These are phyloP conservation scores for Ascochyta pisi DNA, from an alignment of 2,329 filamentous ascomycete species.

Conservation along the genomic window DNA sequence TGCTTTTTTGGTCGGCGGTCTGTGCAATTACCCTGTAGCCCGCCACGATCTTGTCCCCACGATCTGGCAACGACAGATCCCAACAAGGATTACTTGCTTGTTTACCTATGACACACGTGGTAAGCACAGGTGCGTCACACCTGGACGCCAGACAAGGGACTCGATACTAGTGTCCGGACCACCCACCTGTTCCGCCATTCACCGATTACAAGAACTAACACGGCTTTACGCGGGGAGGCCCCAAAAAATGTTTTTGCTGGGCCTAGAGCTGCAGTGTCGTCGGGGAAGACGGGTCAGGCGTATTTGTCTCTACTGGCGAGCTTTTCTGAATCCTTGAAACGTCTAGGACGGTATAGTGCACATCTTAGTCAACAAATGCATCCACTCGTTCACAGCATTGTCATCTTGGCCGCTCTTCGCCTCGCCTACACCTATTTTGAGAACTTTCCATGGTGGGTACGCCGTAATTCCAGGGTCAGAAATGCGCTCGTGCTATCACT, in stretches of 20 bases:
- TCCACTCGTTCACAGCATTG: constrained; percentile 8
- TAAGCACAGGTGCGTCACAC: constrained; percentile 6
- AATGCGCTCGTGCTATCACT: constrained; percentile 4
- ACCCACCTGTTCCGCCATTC: constrained; percentile 11
- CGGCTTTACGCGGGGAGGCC: neutral
- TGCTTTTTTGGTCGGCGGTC: constrained; percentile 19
- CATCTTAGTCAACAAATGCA: constrained; percentile 3
- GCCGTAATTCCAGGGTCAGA: neutral
- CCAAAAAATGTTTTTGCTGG: constrained; percentile 18
- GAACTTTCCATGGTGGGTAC: neutral
- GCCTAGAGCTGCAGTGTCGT: constrained; percentile 16
- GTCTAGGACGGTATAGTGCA: constrained; percentile 10
- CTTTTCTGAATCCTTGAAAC: constrained; percentile 3
- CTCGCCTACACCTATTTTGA: constrained; percentile 10
- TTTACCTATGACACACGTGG: constrained; percentile 21
- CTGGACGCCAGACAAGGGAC: constrained; percentile 14
- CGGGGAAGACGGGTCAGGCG: constrained; percentile 18
- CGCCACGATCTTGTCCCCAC: constrained; percentile 21
- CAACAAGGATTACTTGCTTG: constrained; percentile 14
- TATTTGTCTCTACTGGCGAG: constrained; percentile 14
- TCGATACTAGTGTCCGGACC: constrained; percentile 6
- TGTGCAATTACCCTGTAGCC: constrained; percentile 12
- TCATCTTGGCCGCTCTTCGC: constrained; percentile 5
- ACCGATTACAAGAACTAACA: constrained; percentile 14
- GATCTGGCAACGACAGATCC: constrained; percentile 21